Percentiles rank a stretch among this genome's conserved stretches.
Conservation (phyloP, 2,329 filamentous ascomycete genomes). For the Mariannaea sp. region DNA sequence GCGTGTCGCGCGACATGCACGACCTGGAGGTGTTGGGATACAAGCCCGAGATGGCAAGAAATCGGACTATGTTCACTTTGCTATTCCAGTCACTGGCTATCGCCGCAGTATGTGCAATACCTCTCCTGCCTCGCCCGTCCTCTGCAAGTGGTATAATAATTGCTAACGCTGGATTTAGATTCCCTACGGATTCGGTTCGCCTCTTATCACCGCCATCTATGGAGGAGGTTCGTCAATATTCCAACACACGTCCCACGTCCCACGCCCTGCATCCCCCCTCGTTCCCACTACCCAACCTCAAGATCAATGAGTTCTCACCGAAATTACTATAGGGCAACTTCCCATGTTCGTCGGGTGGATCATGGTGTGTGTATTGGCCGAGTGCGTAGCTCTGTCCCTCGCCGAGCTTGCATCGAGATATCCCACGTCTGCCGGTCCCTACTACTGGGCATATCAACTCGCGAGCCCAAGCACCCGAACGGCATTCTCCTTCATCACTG, state of each 20-base stretch:
- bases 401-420: constrained; percentile 74
- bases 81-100: constrained; percentile 38
- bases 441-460: constrained; percentile 75
- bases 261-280: too few species aligned
- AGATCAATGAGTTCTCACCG: background rate
- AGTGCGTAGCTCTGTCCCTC: constrained; percentile 71
- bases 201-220: constrained; percentile 32
- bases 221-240: constrained; percentile 26
- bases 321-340: constrained; percentile 22
- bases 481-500: constrained; percentile 71
- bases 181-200: constrained; percentile 34
- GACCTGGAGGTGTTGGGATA: constrained; percentile 55
- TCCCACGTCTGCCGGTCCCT: constrained; percentile 64
- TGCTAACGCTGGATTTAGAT: constrained; percentile 14
- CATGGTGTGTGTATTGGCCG: constrained; percentile 68
- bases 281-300: too few species aligned
- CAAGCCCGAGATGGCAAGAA: constrained; percentile 35
- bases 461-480: constrained; percentile 64
- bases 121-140: background rate
- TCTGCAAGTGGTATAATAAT: too few species aligned
- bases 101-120: constrained; percentile 28
- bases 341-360: constrained; percentile 72
- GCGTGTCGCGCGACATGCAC: constrained; percentile 27
- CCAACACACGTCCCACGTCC: too few species aligned
- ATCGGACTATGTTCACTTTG: constrained; percentile 37